Base-by-base conservation (phyloP, 139 green algal species). In the Asterochloris erici region DNA sequence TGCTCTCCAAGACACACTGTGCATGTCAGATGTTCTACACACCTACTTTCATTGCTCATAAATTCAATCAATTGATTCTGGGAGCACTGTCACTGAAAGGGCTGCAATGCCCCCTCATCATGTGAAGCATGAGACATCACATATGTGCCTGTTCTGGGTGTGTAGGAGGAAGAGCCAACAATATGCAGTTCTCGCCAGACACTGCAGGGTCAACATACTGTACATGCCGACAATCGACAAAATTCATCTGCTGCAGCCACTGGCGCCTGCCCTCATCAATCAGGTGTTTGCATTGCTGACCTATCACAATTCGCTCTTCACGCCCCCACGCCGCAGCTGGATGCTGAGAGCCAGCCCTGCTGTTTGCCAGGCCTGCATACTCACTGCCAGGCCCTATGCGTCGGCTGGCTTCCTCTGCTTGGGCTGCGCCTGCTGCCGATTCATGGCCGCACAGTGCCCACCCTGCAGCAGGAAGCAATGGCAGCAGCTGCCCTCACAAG, bases 401-500 rank as follows among this genome's bases (percentile, higher is more conserved):
- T 61, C 61, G 62, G 74, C 14, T 11, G 16, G 16, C 63, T 62
- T 84, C 82, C 74, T 29, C 28, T 61, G 68, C 11, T 28, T 47
- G 68, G n/a, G 62, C 54, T 19, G 28, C 74, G 0, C 84, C 87
- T 13, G 87, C 81, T 21, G 90, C 84, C 11, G 79, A 82, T 77
- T 88, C 89, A 62, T 96, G 92, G 0, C 90, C 92, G 73, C 92
- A 96, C n/a, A 94, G 79, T 15, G 91, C 92, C 92, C 92, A 96
- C 16, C 87, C 91, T 90, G 86, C 81, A 78, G 13, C 9, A 74
- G 47, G 76, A 73, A n/a, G 14, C 9, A 75, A 10, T 26, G 11
- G 12, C 12, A 29, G n/a, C 9, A 76, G 63, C 24, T 29, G n/a
- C 63, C 61, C 0, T 60, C 23, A 77, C 71, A 19, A 10, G 2